Conservation (phyloP, 2,329 filamentous ascomycete genomes). For the Colletotrichum caudatum region DNA sequence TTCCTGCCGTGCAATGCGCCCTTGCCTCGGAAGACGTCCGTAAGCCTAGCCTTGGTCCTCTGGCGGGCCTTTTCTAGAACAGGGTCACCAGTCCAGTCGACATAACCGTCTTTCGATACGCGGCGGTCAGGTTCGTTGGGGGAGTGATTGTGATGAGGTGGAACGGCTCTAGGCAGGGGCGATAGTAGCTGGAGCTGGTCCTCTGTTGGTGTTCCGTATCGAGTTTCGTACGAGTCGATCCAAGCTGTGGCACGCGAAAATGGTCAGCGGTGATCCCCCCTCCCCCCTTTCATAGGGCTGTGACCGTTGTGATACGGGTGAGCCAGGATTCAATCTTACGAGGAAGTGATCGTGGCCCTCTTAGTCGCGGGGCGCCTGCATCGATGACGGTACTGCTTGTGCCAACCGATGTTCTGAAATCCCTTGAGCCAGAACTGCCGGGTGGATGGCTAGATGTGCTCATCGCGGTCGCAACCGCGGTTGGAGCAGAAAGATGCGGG, state of each 20-base stretch:
- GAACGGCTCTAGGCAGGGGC: slow-evolving; percentile 54
- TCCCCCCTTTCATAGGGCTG: not conserved
- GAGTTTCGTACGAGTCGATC: slow-evolving; percentile 62
- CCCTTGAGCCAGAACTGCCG: slow-evolving; percentile 42
- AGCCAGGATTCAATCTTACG: slow-evolving; percentile 43
- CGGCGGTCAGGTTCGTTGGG: slow-evolving; percentile 56
- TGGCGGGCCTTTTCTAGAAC: slow-evolving; percentile 51
- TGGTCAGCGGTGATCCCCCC: slow-evolving; percentile 34
- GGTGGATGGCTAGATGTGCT: slow-evolving; percentile 39
- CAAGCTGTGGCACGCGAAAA: slow-evolving; percentile 53
- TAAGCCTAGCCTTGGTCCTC: slow-evolving; percentile 54
- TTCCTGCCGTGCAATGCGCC: slow-evolving; percentile 64
- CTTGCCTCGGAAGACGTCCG: slow-evolving; percentile 59
- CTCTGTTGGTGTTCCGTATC: slow-evolving; percentile 53
- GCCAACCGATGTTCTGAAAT: slow-evolving; percentile 40
- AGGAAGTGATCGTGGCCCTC: slow-evolving; percentile 46
- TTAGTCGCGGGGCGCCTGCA: slow-evolving; percentile 37
- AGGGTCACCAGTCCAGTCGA: slow-evolving; percentile 55
- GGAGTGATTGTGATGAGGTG: slow-evolving; percentile 57
- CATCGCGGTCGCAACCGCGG: slow-evolving; percentile 38
- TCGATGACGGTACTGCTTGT: slow-evolving; percentile 42
- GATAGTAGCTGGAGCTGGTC: slow-evolving; percentile 56
- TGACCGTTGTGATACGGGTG: not conserved
- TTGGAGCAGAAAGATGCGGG: slow-evolving; percentile 18
- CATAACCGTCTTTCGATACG: slow-evolving; percentile 62